A percentile compares a stretch with the other conserved stretches of the same genome.
Conservation (phyloP, 768 basidiomycete genomes). For the Leccinum olivaceopallidum region DNA sequence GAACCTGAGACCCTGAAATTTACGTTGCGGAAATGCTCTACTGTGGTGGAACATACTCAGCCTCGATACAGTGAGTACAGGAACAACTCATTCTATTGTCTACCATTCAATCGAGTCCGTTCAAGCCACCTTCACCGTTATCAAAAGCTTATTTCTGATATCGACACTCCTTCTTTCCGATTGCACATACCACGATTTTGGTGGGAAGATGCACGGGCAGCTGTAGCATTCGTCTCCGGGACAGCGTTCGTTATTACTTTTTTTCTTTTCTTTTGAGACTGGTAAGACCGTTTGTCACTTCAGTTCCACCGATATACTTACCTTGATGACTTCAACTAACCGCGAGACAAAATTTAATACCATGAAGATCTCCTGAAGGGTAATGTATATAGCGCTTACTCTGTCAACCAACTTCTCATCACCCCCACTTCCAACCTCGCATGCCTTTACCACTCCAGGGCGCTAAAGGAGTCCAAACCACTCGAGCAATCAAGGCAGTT, state of each 20-base stretch:
- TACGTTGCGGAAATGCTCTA: too few species aligned
- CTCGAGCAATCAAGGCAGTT: too few species aligned
- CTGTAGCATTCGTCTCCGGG: neutral
- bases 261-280: neutral
- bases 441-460: too few species aligned
- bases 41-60: too few species aligned
- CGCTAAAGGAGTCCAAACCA: too few species aligned
- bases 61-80: neutral
- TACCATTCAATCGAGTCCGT: neutral
- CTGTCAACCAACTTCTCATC: too few species aligned
- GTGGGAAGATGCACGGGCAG: slow-evolving; percentile 16
- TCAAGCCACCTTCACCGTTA: slow-evolving; percentile 5
- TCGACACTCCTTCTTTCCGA: slow-evolving; percentile 18
- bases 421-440: too few species aligned
- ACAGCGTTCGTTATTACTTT: neutral
- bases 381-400: too few species aligned
- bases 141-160: slow-evolving; percentile 3
- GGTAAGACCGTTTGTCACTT: neutral
- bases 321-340: neutral
- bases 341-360: neutral
- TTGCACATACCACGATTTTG: slow-evolving; percentile 17
- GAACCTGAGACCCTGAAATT: too few species aligned
- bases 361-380: neutral
- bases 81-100: neutral
- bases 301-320: neutral